A percentile compares a stretch with the other conserved stretches of the same genome.
These are phyloP conservation scores for Keithomyces neogunnii DNA, from an alignment of 2,329 filamentous ascomycete species.

Conservation along the genomic window DNA sequence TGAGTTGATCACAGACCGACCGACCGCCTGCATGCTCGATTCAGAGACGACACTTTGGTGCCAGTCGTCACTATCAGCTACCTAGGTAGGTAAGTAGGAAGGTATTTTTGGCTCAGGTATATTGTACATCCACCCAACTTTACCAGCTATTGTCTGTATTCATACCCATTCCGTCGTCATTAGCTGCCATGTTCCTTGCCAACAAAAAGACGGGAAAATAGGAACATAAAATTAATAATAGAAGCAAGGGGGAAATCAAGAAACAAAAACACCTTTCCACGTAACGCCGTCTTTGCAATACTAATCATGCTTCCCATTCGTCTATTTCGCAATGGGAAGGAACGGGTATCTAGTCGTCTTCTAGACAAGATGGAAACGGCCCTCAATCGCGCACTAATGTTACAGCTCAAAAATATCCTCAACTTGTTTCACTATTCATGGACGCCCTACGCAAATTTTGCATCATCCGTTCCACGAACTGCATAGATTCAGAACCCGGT, in stretches of 20 bases:
- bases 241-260: neutral
- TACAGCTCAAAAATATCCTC: neutral
- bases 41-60: too few relatives aligned
- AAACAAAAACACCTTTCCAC: neutral
- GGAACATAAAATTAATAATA: neutral
- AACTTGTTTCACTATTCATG: slow-evolving; percentile 2
- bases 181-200: neutral
- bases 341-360: neutral
- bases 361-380: neutral
- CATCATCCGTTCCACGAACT: slow-evolving; percentile 45
- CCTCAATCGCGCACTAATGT: neutral
- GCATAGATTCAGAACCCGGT: slow-evolving; percentile 34
- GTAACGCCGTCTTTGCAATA: neutral
- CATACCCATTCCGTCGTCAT: neutral
- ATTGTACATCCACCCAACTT: neutral
- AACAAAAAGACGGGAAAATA: slow-evolving; percentile 1
- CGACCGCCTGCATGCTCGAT: too few relatives aligned
- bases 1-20: too few relatives aligned
- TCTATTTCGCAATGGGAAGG: neutral
- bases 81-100: neutral
- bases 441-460: slow-evolving; percentile 37
- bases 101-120: neutral
- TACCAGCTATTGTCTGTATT: neutral
- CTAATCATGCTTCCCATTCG: neutral
- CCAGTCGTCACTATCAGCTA: too few relatives aligned